phyloP scores from a whole-genome alignment of 768 basidiomycete species.

The Lactifluus rugatus region DNA sequence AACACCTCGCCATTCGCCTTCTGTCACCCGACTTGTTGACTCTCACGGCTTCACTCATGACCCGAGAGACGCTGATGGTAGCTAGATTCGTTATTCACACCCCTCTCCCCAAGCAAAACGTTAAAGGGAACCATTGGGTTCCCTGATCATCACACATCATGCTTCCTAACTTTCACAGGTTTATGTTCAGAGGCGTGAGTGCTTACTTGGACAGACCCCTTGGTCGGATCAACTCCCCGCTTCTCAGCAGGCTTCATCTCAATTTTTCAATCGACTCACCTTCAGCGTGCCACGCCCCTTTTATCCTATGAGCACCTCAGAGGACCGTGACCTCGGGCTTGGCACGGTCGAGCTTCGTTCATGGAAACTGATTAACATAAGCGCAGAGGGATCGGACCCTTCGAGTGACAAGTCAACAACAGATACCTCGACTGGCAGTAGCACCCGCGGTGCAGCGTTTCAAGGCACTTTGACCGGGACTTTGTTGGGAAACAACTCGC shows the following conservation, averaged over 20 bases:
- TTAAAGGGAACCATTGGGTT: not conserved
- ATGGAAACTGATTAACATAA: too few species aligned
- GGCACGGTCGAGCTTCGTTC: too few species aligned
- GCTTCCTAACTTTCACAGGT: not conserved
- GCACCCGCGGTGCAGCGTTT: too few species aligned
- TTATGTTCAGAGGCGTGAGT: not conserved
- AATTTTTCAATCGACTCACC: too few species aligned
- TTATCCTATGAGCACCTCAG: not conserved
- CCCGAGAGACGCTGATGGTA: not conserved
- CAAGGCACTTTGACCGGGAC: too few species aligned
- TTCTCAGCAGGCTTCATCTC: too few species aligned
- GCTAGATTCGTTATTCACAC: not conserved
- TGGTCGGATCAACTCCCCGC: not conserved
- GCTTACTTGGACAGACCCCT: not conserved
- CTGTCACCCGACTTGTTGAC: not conserved
- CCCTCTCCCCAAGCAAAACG: not conserved
- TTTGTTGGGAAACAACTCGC: too few species aligned
- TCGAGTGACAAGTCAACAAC: too few species aligned
- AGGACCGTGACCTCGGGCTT: not conserved
- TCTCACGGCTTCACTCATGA: not conserved
- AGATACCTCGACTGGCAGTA: too few species aligned
- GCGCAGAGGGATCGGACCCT: too few species aligned
- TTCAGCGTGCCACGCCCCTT: not conserved
- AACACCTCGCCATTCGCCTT: too few species aligned
- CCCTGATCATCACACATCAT: not conserved